Base-by-base conservation (phyloP, 1,284 basidiomycete genomes). In the Trametes hirsuta region DNA sequence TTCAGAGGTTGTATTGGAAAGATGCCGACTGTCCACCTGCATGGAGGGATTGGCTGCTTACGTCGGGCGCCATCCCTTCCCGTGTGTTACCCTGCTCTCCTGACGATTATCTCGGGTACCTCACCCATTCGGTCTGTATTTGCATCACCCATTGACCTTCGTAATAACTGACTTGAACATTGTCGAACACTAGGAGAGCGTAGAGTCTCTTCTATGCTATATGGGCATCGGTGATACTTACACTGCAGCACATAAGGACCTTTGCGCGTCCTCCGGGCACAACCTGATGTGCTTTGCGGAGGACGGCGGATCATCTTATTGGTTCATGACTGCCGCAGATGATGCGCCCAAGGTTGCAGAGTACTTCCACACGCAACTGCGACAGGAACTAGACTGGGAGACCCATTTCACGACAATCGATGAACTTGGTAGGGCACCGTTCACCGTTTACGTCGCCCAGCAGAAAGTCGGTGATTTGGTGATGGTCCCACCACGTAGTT, bases 221-320 rank as follows among this genome's bases (percentile, higher is more conserved):
- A 74, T 91, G 9, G 90, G 90, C 8, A 77, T 87, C 52, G 88
- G 88, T 0, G 90, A 89, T 62, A 92, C 90, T 0, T 76, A 85
- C 68, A 93, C 90, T 0, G 86, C 91, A 0, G 87, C 83, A 54
- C 91, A 93, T 69, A 93, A 93, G 71, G 90, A 93, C 71, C 79
- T 88, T 0, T 93, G 91, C 67, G 90, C 83, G 0, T 92, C 90
- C 1, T 86, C 86, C 3, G 91, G 90, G 8, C 90, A 93, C 49
- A 93, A 93, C 67, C 75, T 93, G 11, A 92, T 93, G 91, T 87
- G 85, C 66, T 86, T 87, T 68, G 83, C 90, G 0, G 88, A 90
- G 67, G 75, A 84, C 25, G 79, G 72, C 41, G 89, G 86, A 0
- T 87, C 85, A 1, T 86, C 90, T 1, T 90, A 85, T 68, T 93